These are phyloP conservation scores for Boletus sp. DNA, from an alignment of 768 basidiomycete species.

Conservation along the genomic window DNA sequence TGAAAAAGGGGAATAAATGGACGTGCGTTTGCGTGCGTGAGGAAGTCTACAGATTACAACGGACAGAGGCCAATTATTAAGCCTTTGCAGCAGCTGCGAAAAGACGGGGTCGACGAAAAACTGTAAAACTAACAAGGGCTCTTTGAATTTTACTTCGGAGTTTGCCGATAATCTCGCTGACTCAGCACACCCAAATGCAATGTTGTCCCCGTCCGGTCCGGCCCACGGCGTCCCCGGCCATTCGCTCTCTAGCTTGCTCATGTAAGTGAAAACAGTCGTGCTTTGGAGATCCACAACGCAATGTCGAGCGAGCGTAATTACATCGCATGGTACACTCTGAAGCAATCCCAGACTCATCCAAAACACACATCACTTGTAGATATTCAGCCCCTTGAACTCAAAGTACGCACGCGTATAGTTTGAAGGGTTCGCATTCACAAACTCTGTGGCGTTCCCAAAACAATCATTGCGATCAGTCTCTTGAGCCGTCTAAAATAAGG, in stretches of 20 bases:
- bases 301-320: no score
- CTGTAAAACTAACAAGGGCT: constrained; percentile 15
- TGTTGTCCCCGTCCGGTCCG: no score
- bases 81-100: constrained; percentile 24
- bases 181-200: constrained; percentile 17
- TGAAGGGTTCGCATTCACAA: not conserved
- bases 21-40: constrained; percentile 34
- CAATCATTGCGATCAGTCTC: not conserved
- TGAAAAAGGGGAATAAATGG: constrained; percentile 33
- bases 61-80: constrained; percentile 29
- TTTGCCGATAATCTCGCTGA: constrained; percentile 29
- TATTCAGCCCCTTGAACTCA: constrained; percentile 4
- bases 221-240: no score
- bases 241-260: no score
- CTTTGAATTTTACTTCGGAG: constrained; percentile 30
- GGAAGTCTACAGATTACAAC: constrained; percentile 37
- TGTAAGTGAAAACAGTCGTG: no score
- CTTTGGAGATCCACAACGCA: no score
- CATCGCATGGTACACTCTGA: not conserved
- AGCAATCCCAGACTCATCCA: not conserved
- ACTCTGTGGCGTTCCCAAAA: not conserved
- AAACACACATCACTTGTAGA: not conserved
- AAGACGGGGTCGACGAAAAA: constrained; percentile 22
- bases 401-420: constrained; percentile 2
- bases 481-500: not conserved